These are phyloP conservation scores for Vickermania ingenoplastis DNA, from an alignment of 208 protist species.

Conservation along the genomic window DNA sequence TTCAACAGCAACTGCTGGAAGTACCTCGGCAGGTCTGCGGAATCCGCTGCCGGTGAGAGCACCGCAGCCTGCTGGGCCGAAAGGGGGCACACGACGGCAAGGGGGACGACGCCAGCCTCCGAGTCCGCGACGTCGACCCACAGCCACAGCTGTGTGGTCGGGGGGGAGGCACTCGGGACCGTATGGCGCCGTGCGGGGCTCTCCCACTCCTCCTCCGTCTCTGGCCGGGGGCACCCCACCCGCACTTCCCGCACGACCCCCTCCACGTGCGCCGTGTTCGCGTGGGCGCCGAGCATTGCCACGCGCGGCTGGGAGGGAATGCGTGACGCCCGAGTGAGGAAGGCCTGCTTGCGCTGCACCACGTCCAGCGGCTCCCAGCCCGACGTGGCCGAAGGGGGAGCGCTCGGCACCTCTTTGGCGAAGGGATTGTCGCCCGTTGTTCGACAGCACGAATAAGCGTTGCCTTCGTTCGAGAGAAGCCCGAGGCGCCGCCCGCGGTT, in stretches of 20 bases:
- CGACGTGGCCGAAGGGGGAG: too few species aligned
- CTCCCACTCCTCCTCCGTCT: conserved; percentile 5
- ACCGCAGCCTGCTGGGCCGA: conserved; percentile 2
- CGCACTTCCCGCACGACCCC: conserved; percentile 30
- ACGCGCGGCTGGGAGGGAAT: not conserved
- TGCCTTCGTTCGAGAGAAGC: not conserved
- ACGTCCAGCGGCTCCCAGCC: not conserved
- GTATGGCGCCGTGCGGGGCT: conserved; percentile 6
- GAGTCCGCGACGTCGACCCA: conserved; percentile 9
- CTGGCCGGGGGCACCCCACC: conserved; percentile 15
- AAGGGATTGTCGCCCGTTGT: not conserved
- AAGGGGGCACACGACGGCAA: conserved; percentile 32
- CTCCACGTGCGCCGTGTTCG: conserved; percentile 42
- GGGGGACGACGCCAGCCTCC: conserved; percentile 4
- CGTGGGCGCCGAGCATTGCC: not conserved
- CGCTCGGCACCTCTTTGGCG: not conserved
- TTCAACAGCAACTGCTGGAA: conserved; percentile 8
- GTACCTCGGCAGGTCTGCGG: not conserved
- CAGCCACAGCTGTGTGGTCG: conserved; percentile 22
- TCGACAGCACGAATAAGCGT: not conserved
- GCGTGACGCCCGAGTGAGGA: not conserved
- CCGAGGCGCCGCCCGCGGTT: not conserved
- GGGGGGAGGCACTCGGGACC: not conserved
- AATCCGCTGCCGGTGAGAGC: not conserved
- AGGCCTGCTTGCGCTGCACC: not conserved